These are phyloP conservation scores for Candida smagusa DNA, from an alignment of 1,139 yeast species.

Conservation along the genomic window DNA sequence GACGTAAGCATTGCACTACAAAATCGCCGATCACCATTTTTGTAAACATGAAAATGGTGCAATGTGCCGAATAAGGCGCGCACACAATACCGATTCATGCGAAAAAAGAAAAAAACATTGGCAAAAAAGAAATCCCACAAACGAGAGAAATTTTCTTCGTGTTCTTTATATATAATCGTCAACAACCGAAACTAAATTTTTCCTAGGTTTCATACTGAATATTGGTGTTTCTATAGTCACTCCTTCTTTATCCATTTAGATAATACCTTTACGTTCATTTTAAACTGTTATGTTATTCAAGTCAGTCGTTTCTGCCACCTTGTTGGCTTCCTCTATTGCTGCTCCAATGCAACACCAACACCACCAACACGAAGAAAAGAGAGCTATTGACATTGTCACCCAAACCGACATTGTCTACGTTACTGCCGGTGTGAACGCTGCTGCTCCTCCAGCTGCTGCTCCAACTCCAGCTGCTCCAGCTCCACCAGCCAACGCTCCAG, in stretches of 20 bases:
- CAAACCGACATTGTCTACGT: slow-evolving; percentile 16
- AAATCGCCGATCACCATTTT: too few species aligned
- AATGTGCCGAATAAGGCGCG: too few species aligned
- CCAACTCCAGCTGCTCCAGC: slow-evolving; percentile 9
- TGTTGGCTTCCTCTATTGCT: slow-evolving; percentile 23
- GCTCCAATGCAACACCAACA: slow-evolving; percentile 34
- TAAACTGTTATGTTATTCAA: slow-evolving; percentile 21
- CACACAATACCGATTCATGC: not conserved
- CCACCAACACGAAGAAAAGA: slow-evolving; percentile 36
- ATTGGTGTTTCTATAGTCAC: slow-evolving; percentile 19
- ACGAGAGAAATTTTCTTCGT: not conserved
- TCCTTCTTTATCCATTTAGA: slow-evolving; percentile 21
- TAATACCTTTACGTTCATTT: slow-evolving; percentile 7
- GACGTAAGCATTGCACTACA: too few species aligned
- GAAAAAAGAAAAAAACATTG: not conserved
- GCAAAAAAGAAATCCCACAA: not conserved
- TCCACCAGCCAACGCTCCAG: slow-evolving; percentile 7
- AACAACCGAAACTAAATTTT: not conserved
- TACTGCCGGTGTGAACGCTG: slow-evolving; percentile 12
- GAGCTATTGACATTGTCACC: slow-evolving; percentile 36
- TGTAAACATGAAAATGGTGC: too few species aligned
- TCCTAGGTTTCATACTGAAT: too few species aligned
- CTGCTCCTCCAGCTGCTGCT: slow-evolving; percentile 8
- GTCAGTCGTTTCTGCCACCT: slow-evolving; percentile 21
- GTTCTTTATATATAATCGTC: not conserved